Evolutionary conservation across 495 filamentous ascomycete species (phyloP), one percentile per base, ranked within the genome.

Genomic region (Xylaria acuta): DNA sequence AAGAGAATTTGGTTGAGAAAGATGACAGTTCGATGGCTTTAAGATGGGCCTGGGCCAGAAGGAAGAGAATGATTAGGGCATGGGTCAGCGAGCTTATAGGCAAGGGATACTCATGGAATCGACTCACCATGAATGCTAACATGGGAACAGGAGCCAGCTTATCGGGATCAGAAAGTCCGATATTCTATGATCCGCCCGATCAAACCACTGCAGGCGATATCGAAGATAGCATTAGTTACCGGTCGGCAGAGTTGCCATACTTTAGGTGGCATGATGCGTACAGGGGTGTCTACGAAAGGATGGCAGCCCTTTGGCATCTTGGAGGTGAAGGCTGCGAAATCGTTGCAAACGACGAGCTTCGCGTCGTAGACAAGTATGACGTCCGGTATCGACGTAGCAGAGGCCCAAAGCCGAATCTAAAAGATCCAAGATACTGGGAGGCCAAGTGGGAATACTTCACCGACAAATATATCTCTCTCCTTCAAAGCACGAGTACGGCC

Each of bases 371-470:
- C 38, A 5, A 1, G 4, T 30, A 64, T 5, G 38, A 64, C 14
- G 60, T 64, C 3, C 60, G 60, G n/a, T 64, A 41, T 27, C 43
- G 60, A 18, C 60, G n/a, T 1, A 64, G 60, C 18, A 27, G 38
- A 43, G 60, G 60, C 14, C 60, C 60, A 43, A 41, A 64, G 38
- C 60, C 60, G n/a, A 30, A 64, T 38, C 20, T 64, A 14, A 3
- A 41, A 64, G 22, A 64, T 43, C 60, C 60, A 43, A 64, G 11
- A 5, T 64, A 64, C 60, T 64, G 60, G 60, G 60, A 64, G 14
- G 20, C n/a, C 22, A 64, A 43, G 12, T 64, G 60, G 60, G 36
- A 43, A 34, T 64, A 64, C 9, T 64, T 64, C 38, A 64, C 60
- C 14, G 38, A 43, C 1, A 43, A 43, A 34, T 64, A 43, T 43